Base-by-base conservation (phyloP, 2,329 filamentous ascomycete genomes). In the Dothideomycetes sp. region DNA sequence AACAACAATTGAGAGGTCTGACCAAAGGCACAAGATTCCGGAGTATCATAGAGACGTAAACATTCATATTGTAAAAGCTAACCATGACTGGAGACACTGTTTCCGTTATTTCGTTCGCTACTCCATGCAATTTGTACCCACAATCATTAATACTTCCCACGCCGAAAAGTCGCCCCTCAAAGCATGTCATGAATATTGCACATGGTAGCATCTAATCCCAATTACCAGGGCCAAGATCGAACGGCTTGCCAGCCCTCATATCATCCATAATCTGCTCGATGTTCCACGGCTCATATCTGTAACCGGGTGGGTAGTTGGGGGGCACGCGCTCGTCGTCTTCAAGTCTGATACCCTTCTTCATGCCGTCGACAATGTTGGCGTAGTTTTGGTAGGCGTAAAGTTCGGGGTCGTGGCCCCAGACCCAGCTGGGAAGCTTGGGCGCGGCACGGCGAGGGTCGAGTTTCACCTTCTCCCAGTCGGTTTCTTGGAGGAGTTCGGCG, bases 381-480 rank as follows among this genome's bases (percentile, higher is more conserved):
- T 66, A 67, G 48, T 67, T 62, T 40, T 64, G 57, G 34, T 64
- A 63, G 3, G 60, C 62, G 42, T 68, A 66, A 3, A 55, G 52
- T 46, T 68, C 64, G 1, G 64, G 63, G 42, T 68, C 64, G 45
- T 67, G 64, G 22, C 48, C 52, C 58, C 59, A 67, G 3, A 69
- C 60, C 65, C 65, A 68, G 44, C 61, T 62, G 3, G 65, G 65
- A 2, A 63, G 57, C 47, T 65, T 64, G 27, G 63, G 63, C 14
- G 62, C 60, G 11, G 62, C 64, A 5, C 59, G 54, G 30, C 61
- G 57, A 1, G 63, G 64, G 45, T 67, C 60, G 2, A 65, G 52
- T 49, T 65, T 62, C 42, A 68, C 64, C 44, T 67, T 66, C 41
- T 62, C 57, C 65, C 65, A 68, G 48, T 69, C 62, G 9, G 65